These are phyloP conservation scores for Centella asiatica DNA, from an alignment of 129 eudicot genomes.

Conservation along the genomic window DNA sequence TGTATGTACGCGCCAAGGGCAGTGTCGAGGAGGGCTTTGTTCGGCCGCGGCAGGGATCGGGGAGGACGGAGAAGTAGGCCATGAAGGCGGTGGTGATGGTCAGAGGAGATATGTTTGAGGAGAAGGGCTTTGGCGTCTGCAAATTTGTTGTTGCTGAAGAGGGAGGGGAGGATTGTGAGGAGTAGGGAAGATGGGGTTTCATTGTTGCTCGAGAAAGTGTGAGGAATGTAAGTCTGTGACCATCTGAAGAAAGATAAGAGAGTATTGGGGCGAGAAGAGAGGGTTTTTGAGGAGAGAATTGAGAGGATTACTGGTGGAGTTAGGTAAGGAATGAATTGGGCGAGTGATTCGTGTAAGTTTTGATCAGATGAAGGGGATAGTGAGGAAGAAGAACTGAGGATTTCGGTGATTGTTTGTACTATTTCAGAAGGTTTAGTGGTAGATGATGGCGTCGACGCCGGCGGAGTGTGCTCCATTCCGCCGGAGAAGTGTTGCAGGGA, in stretches of 20 bases:
- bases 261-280: slow-evolving; percentile 38
- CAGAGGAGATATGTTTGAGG: slow-evolving; percentile 38
- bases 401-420: slow-evolving; percentile 27
- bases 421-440: slow-evolving; percentile 12
- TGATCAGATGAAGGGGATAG: no score
- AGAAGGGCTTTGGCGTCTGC: slow-evolving; percentile 63
- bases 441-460: no score
- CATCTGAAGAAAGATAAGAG: slow-evolving; percentile 44
- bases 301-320: slow-evolving; percentile 46
- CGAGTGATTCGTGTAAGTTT: slow-evolving; percentile 21
- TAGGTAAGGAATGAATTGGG: slow-evolving; percentile 41
- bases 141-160: slow-evolving; percentile 60
- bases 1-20: slow-evolving; percentile 54
- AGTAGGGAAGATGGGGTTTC: slow-evolving; percentile 34
- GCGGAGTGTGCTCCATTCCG: no score
- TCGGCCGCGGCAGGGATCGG: slow-evolving; percentile 28
- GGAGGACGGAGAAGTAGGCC: slow-evolving; percentile 46
- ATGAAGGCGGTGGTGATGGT: slow-evolving; percentile 42
- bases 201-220: neutral
- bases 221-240: slow-evolving; percentile 25
- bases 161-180: slow-evolving; percentile 47
- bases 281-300: slow-evolving; percentile 50
- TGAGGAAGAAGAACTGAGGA: slow-evolving; percentile 22
- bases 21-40: slow-evolving; percentile 56
- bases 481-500: no score